Percentiles rank a stretch among this genome's conserved stretches.
Evolutionary conservation across 495 filamentous ascomycete species (phyloP).

Genomic region (Xylaria scruposa): DNA sequence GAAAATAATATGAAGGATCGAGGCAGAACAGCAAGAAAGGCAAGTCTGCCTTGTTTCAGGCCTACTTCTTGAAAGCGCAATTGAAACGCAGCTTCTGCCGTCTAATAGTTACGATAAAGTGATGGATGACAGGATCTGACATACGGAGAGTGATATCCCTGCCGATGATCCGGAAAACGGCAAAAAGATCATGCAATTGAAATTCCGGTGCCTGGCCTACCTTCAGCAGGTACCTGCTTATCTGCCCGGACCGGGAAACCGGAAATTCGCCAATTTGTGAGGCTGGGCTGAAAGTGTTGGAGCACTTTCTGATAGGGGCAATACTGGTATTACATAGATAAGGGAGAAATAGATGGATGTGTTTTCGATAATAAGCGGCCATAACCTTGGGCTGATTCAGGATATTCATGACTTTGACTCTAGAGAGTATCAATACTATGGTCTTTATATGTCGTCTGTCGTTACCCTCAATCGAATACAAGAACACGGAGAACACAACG

Average conservation of each 20-base stretch:
- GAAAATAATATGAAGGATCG: not conserved
- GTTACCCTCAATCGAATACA: not conserved
- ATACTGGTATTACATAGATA: not conserved
- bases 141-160: not conserved
- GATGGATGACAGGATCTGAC: not conserved
- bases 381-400: no score
- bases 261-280: not conserved
- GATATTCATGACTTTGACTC: not conserved
- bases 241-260: not conserved
- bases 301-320: not conserved
- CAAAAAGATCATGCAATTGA: not conserved
- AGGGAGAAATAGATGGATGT: not conserved
- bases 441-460: not conserved
- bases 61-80: not conserved
- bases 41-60: conserved; percentile 22
- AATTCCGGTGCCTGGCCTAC: not conserved
- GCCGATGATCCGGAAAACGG: conserved; percentile 13
- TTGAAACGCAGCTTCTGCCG: conserved; percentile 20
- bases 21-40: not conserved
- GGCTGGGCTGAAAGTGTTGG: conserved; percentile 14
- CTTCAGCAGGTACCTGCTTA: not conserved
- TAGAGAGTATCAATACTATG: not conserved
- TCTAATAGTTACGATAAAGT: not conserved
- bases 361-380: not conserved
- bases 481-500: not conserved